These are phyloP conservation scores for Plasmodium knowlesi DNA, from an alignment of 169 alveolate species.

Conservation along the genomic window DNA sequence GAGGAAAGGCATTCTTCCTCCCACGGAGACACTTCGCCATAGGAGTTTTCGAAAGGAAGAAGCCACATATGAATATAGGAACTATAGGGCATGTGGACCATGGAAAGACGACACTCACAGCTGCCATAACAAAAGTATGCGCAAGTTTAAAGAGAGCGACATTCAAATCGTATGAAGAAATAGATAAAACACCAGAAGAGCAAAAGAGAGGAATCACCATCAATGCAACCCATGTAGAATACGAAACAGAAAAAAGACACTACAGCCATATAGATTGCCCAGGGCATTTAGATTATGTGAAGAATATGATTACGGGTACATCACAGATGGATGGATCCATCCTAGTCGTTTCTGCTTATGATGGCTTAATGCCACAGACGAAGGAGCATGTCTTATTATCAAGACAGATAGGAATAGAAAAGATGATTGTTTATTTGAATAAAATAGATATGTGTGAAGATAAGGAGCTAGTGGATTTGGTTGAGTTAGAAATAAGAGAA, in stretches of 20 bases:
- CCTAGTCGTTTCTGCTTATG: slow-evolving; percentile 95
- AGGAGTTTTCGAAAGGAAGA: slow-evolving; percentile 89
- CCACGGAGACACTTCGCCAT: slow-evolving; percentile 78
- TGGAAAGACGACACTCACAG: slow-evolving; percentile 96
- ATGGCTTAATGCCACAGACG: slow-evolving; percentile 98
- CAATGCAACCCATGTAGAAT: slow-evolving; percentile 93
- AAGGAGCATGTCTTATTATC: slow-evolving; percentile 92
- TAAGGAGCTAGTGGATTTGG: slow-evolving; percentile 94
- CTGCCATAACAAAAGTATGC: slow-evolving; percentile 94
- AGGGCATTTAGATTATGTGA: slow-evolving; percentile 97
- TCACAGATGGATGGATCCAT: slow-evolving; percentile 97
- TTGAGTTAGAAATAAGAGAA: slow-evolving; percentile 96
- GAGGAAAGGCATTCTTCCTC: neutral
- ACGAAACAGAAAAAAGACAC: slow-evolving; percentile 92
- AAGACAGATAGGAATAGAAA: slow-evolving; percentile 92
- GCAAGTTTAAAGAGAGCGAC: slow-evolving; percentile 80
- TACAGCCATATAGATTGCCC: slow-evolving; percentile 98
- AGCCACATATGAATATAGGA: slow-evolving; percentile 96
- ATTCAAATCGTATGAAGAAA: slow-evolving; percentile 82
- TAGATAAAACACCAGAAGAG: slow-evolving; percentile 96
- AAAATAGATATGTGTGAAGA: slow-evolving; percentile 94
- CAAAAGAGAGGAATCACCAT: slow-evolving; percentile 95
- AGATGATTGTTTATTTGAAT: slow-evolving; percentile 92
- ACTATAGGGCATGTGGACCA: slow-evolving; percentile 98
- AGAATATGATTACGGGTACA: slow-evolving; percentile 97